Evolutionary conservation across 306 rosid species (phyloP).

Genomic region (Oemleria cerasiformis): DNA sequence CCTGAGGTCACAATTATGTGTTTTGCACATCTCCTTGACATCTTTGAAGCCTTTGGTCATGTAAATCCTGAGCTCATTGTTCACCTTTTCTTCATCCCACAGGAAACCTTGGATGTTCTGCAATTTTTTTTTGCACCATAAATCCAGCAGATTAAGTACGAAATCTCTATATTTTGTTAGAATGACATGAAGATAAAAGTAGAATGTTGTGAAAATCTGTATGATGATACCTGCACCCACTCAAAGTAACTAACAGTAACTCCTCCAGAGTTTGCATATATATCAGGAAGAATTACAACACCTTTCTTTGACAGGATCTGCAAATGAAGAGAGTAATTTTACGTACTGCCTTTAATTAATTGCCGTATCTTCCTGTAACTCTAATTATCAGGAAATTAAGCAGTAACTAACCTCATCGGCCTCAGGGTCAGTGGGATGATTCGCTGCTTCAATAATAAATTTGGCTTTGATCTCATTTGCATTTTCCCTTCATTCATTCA

Average conservation of each 20-base stretch:
- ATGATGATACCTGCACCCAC: constrained; percentile 83
- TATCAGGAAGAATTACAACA: constrained; percentile 83
- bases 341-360: neutral
- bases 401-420: constrained; percentile 68
- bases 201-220: neutral
- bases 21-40: constrained; percentile 82
- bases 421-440: constrained; percentile 96
- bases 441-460: constrained; percentile 87
- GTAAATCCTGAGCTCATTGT: constrained; percentile 60
- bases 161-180: neutral
- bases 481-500: constrained; percentile 61
- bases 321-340: constrained; percentile 15
- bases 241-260: constrained; percentile 95
- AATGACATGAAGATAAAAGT: neutral
- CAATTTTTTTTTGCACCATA: constrained; percentile 3
- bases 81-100: constrained; percentile 94
- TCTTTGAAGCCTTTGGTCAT: constrained; percentile 83
- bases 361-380: neutral
- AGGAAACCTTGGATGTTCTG: constrained; percentile 97
- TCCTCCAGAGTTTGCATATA: constrained; percentile 97
- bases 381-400: neutral
- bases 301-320: constrained; percentile 81
- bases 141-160: neutral
- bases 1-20: constrained; percentile 73
- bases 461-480: constrained; percentile 81